These are phyloP conservation scores for Gossypium laxum DNA, from an alignment of 441 rosid species.

Conservation along the genomic window DNA sequence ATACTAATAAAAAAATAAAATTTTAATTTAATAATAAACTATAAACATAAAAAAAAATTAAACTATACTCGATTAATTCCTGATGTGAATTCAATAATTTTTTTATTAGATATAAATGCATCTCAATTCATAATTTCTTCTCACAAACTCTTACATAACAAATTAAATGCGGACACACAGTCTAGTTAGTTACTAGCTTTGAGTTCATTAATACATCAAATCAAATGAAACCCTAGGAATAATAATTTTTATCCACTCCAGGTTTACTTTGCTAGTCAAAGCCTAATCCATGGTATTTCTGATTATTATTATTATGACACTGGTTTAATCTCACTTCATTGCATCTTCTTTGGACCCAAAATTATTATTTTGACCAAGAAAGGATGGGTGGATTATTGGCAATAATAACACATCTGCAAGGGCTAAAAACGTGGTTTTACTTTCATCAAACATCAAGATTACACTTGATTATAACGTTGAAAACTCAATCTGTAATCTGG, in stretches of 20 bases:
- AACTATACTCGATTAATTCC: too few relatives aligned
- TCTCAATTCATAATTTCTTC: conserved; percentile 21
- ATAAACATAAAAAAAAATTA: too few relatives aligned
- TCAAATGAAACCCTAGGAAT: not conserved
- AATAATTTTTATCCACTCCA: not conserved
- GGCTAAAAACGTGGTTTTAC: conserved; percentile 7
- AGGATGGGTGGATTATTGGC: not conserved
- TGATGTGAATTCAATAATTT: too few relatives aligned
- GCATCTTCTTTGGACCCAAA: not conserved
- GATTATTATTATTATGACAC: not conserved
- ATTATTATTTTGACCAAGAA: not conserved
- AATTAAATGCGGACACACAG: not conserved
- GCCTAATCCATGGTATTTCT: not conserved
- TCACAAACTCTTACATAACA: conserved; percentile 21
- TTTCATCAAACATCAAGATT: conserved; percentile 19
- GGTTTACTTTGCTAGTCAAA: not conserved
- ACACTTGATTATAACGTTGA: conserved; percentile 14
- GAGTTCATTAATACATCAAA: not conserved
- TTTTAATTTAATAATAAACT: too few relatives aligned
- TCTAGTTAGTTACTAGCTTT: not conserved
- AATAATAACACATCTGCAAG: conserved; percentile 9
- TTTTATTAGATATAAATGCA: not conserved
- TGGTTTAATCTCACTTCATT: not conserved
- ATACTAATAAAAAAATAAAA: too few relatives aligned
- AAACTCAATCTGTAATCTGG: not conserved